These are phyloP conservation scores for Schwanniomyces etchellsii DNA, from an alignment of 1,139 yeast species.

Conservation along the genomic window DNA sequence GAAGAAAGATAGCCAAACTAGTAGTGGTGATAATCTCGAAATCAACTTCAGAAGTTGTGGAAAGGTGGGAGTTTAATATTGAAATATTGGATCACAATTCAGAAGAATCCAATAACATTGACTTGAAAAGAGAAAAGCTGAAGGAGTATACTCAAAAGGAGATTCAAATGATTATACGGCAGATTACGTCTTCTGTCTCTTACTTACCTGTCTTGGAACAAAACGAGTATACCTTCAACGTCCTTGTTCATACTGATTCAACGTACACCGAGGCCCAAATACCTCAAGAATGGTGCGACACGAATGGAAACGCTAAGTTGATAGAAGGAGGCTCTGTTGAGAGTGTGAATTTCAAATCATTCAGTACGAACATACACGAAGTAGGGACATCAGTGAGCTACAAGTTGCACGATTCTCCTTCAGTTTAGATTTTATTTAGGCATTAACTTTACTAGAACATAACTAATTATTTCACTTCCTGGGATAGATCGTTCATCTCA, in stretches of 20 bases:
- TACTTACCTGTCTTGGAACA: constrained; percentile 72
- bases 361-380: constrained; percentile 63
- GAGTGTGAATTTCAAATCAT: constrained; percentile 63
- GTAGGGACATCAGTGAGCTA: constrained; percentile 79
- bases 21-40: constrained; percentile 69
- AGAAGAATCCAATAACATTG: constrained; percentile 7
- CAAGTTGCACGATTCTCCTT: constrained; percentile 18
- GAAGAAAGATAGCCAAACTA: constrained; percentile 63
- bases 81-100: constrained; percentile 26
- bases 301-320: constrained; percentile 51
- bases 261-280: constrained; percentile 46
- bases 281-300: constrained; percentile 85
- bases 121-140: constrained; percentile 22
- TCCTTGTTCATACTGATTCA: constrained; percentile 77
- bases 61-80: constrained; percentile 82
- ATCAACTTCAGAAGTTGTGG: constrained; percentile 63
- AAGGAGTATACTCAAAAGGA: constrained; percentile 59
- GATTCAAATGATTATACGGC: constrained; percentile 81
- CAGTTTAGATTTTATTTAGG: not conserved
- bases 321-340: constrained; percentile 54
- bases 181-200: constrained; percentile 83
- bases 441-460: too few relatives aligned
- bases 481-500: not conserved
- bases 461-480: not conserved
- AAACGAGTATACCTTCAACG: constrained; percentile 75